These are phyloP conservation scores for Leccinum incarnatum DNA, from an alignment of 768 basidiomycete species.

Conservation along the genomic window DNA sequence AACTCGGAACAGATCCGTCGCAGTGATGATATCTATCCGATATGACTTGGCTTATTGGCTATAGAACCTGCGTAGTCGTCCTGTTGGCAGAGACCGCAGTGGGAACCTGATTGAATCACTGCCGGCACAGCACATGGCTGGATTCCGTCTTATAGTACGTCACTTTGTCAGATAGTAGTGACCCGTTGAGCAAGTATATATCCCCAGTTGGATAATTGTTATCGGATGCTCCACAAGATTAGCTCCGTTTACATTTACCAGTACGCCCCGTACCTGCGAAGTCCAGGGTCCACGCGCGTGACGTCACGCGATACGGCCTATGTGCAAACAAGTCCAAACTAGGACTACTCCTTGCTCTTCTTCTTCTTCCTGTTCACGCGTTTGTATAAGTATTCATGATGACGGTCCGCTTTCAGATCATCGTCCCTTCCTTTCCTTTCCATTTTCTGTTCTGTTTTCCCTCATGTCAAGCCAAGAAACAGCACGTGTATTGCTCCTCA, in stretches of 20 bases:
- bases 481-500: slow-evolving; percentile 52
- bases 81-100: background rate
- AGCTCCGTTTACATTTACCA: background rate
- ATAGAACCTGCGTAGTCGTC: background rate
- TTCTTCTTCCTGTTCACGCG: slow-evolving; percentile 1
- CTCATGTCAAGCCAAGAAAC: slow-evolving; percentile 13
- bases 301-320: slow-evolving; percentile 20
- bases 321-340: slow-evolving; percentile 12
- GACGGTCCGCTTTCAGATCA: background rate
- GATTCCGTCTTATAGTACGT: background rate
- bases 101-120: background rate
- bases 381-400: slow-evolving; percentile 16
- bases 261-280: background rate
- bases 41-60: background rate
- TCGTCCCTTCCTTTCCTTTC: background rate
- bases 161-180: background rate
- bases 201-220: background rate
- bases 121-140: background rate
- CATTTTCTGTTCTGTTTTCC: background rate
- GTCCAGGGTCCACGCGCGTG: slow-evolving; percentile 12
- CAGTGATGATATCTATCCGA: background rate
- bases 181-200: background rate
- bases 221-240: background rate
- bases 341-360: background rate
- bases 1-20: background rate